A percentile compares a stretch with the other conserved stretches of the same genome.
These are phyloP conservation scores for Angomonas ambiguus DNA, from an alignment of 208 protist species.

Conservation along the genomic window DNA sequence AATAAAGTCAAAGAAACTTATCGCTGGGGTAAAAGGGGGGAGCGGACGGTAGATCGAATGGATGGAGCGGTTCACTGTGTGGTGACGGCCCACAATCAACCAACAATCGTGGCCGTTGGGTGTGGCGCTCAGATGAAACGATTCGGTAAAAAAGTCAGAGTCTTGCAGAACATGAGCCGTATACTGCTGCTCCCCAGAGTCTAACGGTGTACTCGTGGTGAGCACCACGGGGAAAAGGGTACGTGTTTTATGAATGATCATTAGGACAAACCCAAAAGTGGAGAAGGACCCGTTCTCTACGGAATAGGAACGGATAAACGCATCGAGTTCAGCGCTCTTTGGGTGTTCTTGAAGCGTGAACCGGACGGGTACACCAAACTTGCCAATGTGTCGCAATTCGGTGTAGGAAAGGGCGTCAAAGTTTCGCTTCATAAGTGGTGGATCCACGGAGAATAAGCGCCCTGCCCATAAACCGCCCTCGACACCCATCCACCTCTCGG, in stretches of 20 bases:
- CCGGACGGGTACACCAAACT: slow-evolving; percentile 60
- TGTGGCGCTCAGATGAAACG: slow-evolving; percentile 46
- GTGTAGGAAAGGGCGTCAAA: slow-evolving; percentile 32
- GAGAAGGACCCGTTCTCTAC: slow-evolving; percentile 18
- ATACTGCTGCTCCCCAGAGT: background rate
- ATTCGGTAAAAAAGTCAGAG: slow-evolving; percentile 63
- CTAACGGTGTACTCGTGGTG: background rate
- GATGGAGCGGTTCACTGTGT: background rate
- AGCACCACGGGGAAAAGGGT: slow-evolving; percentile 2
- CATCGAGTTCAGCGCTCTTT: slow-evolving; percentile 13
- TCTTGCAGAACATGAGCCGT: slow-evolving; percentile 59
- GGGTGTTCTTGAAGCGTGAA: slow-evolving; percentile 23
- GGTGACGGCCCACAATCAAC: background rate
- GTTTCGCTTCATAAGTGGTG: slow-evolving; percentile 19
- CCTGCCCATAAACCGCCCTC: slow-evolving; percentile 13
- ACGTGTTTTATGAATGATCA: slow-evolving; percentile 12
- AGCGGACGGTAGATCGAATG: slow-evolving; percentile 8
- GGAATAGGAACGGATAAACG: slow-evolving; percentile 12
- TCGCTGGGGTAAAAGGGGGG: background rate
- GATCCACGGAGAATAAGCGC: slow-evolving; percentile 29
- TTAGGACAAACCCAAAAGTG: slow-evolving; percentile 15
- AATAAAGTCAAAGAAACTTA: background rate
- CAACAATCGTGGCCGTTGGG: background rate
- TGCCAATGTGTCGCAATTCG: slow-evolving; percentile 51
- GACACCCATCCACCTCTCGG: background rate